phyloP scores from a whole-genome alignment of 2,329 filamentous ascomycete species.

The Aspergillus texensis region DNA sequence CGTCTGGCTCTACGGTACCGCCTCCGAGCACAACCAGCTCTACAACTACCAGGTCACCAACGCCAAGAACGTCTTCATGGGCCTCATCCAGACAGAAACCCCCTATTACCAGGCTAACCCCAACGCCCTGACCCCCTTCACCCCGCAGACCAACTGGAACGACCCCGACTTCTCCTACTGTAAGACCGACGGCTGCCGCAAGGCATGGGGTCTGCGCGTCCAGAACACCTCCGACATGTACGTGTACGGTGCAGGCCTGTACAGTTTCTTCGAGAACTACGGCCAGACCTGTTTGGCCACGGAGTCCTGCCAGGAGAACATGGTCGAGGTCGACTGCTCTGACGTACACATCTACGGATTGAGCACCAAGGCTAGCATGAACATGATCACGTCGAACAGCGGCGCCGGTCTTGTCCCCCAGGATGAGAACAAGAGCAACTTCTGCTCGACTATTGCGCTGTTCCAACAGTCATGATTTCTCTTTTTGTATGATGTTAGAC shows the following conservation, averaged over 20 bases:
- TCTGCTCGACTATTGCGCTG: slow-evolving; percentile 48
- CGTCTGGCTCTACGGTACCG: slow-evolving; percentile 81
- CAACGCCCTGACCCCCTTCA: slow-evolving; percentile 59
- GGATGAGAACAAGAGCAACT: slow-evolving; percentile 45
- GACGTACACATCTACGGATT: slow-evolving; percentile 67
- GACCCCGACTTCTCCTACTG: slow-evolving; percentile 70
- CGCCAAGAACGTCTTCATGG: slow-evolving; percentile 79
- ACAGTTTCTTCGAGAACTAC: slow-evolving; percentile 86
- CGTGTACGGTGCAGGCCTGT: slow-evolving; percentile 74
- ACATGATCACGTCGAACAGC: slow-evolving; percentile 64
- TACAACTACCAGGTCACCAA: slow-evolving; percentile 84
- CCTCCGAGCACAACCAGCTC: slow-evolving; percentile 61
- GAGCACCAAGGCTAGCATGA: slow-evolving; percentile 73
- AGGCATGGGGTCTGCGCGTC: slow-evolving; percentile 76
- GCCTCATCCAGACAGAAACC: slow-evolving; percentile 84
- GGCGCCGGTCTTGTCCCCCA: slow-evolving; percentile 41
- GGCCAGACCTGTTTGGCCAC: slow-evolving; percentile 67
- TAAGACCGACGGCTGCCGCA: slow-evolving; percentile 61
- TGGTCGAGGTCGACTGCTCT: slow-evolving; percentile 71
- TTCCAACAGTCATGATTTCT: slow-evolving; percentile 37
- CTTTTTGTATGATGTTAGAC: not conserved
- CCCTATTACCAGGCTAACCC: slow-evolving; percentile 85
- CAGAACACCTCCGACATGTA: slow-evolving; percentile 67
- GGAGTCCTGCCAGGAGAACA: slow-evolving; percentile 75
- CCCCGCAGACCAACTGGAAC: slow-evolving; percentile 36